Base-by-base conservation (phyloP, 768 basidiomycete species). In the Suillus decipiens region DNA sequence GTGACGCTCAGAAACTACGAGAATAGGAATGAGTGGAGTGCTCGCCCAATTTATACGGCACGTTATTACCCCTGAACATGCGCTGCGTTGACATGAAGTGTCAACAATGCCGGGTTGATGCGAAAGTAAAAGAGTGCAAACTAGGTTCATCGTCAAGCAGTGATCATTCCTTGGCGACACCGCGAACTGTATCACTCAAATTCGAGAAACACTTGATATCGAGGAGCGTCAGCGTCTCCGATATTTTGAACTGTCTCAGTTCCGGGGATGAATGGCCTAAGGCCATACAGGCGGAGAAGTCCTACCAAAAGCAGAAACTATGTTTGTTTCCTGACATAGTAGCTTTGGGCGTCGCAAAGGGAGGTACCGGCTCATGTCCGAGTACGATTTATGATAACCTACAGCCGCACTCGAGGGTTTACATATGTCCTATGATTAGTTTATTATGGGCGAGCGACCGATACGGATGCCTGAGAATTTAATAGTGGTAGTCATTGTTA, bases 311-410 rank as follows among this genome's bases (percentile, higher is more conserved):
- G 19, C 51, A 34, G 51, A 28, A 51, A 14, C 34, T n/a, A 34
- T 33, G 33, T n/a, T 53, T 11, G 5, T 53, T 53, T 33, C 33
- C 33, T 34, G 33, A 53, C 33, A 53, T 19, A n/a, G 19, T 19
- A 53, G 19, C 51, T 53, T 53, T 36, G 5, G 31, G 51, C 19
- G 33, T 53, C 19, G 51, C 51, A 53, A 53, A n/a, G 31, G 17
- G 51, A 33, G 51, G 33, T 53, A 34, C 19, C 33, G 51, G 51
- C 51, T 53, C 51, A 53, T 33, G 11, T 53, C 51, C 51, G 11
- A 53, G 31, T 34, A 34, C 19, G 19, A 3, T n/a, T 53, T 33
- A 53, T 34, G 19, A 53, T 53, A n/a, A 28, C 5, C 17, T 28
- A 19, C 31, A 11, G 11, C 51, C 10, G 11, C 11, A 11, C 33